These are phyloP conservation scores for Gossypioides kirkii DNA, from an alignment of 345 rosid species.

Conservation along the genomic window DNA sequence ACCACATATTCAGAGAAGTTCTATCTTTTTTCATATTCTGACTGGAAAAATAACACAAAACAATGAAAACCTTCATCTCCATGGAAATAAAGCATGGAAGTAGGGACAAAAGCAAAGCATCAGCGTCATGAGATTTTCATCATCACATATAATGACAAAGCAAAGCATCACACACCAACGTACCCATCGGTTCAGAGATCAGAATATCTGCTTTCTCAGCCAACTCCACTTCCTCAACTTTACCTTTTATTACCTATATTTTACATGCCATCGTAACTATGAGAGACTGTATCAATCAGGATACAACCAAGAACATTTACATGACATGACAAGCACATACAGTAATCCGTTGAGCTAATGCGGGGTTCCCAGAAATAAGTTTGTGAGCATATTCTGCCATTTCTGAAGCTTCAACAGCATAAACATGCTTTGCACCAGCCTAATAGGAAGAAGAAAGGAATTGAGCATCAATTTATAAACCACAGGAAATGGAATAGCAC, in stretches of 20 bases:
- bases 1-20: not conserved
- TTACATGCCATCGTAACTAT: slow-evolving; percentile 14
- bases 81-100: not conserved
- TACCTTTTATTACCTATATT: slow-evolving; percentile 85
- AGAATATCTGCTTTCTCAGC: slow-evolving; percentile 96
- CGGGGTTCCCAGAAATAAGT: slow-evolving; percentile 88
- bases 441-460: slow-evolving; percentile 23
- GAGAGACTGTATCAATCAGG: slow-evolving; percentile 3
- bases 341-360: slow-evolving; percentile 74
- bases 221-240: slow-evolving; percentile 92
- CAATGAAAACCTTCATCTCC: not conserved
- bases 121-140: not conserved
- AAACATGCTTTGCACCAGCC: slow-evolving; percentile 99
- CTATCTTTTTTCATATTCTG: not conserved
- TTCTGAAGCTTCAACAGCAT: slow-evolving; percentile 99
- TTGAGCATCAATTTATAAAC: not conserved
- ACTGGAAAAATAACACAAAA: not conserved
- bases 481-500: not conserved
- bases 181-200: slow-evolving; percentile 99
- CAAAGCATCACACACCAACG: slow-evolving; percentile 13
- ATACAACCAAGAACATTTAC: slow-evolving; percentile 1
- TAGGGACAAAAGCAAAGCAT: not conserved
- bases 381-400: slow-evolving; percentile 97
- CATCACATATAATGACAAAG: not conserved
- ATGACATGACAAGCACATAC: slow-evolving; percentile 39